Conservation (phyloP, 257 asterid species). For the Rubia yunnanensis region DNA sequence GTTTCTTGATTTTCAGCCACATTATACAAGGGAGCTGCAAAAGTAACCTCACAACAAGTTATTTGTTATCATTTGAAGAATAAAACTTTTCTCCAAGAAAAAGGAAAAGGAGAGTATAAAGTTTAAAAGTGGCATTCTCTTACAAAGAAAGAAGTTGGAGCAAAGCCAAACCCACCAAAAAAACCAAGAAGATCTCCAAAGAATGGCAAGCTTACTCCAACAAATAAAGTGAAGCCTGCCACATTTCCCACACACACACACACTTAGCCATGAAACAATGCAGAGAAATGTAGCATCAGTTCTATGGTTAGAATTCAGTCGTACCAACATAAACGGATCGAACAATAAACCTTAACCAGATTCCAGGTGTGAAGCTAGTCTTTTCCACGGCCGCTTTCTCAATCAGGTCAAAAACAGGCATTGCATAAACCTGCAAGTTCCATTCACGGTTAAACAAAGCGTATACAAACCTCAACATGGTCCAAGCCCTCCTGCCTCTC, state of each 20-base stretch:
- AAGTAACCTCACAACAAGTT: background rate
- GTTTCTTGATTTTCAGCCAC: constrained; percentile 74
- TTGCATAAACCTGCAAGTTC: constrained; percentile 63
- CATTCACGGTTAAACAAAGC: background rate
- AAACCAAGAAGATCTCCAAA: constrained; percentile 94
- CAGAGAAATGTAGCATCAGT: background rate
- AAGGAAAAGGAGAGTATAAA: background rate
- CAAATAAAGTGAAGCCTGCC: constrained; percentile 74
- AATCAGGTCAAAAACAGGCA: constrained; percentile 72
- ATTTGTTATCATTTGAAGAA: background rate
- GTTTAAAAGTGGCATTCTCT: constrained; percentile 19
- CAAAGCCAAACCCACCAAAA: constrained; percentile 95
- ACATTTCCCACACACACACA: background rate
- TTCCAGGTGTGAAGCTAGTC: constrained; percentile 29
- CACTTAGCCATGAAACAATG: background rate
- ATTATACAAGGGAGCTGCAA: constrained; percentile 80
- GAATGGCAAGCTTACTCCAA: constrained; percentile 88
- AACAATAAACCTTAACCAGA: constrained; percentile 6
- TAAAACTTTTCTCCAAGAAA: background rate
- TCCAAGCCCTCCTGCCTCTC: no score
- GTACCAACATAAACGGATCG: constrained; percentile 58
- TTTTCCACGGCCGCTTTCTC: constrained; percentile 41
- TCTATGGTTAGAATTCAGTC: constrained; percentile 6
- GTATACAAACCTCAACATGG: background rate
- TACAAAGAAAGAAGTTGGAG: constrained; percentile 86